Base-by-base conservation (phyloP, 257 asterid species). In the Linaria vulgaris region DNA sequence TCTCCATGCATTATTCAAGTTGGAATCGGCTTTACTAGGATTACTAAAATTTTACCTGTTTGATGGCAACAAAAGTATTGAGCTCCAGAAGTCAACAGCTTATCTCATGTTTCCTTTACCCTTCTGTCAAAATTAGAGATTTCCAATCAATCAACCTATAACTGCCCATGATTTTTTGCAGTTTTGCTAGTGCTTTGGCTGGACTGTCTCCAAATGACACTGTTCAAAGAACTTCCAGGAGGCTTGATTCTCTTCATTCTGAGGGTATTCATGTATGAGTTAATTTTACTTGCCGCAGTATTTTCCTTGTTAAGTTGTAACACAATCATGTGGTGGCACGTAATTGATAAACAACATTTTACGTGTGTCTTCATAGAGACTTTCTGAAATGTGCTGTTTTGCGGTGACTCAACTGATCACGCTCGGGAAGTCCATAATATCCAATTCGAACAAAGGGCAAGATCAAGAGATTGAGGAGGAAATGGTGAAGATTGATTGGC, bases 331-430 rank as follows among this genome's bases (percentile, higher is more conserved):
- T 54, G 27, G 48, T 46, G 5, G 16, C 38, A 48, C 46, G 21
- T 37, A 67, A 49, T 21, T 52, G 59, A 73, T 47, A 39, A 64
- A 45, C 5, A 34, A 65, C 59, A 51, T 14, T 72, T 66, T 75
- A 56, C 56, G 53, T 21, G 31, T 71, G 45, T 56, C 56, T 63
- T 27, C 55, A 41, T 87, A 94, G 99, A 83, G 99, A 74, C 85
- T 94, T 73, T 90, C 99, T 59, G 99, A 94, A 76, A 76, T 94
- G 85, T 87, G 99, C 84, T 94, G 97, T 66, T 87, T 80, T 70
- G 90, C 95, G 37, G 90, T 82, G 44, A 87, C 92, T 68, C 97
- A 85, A 73, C 82, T 90, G 54, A 70, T 87, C 76, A 78, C 84
- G 84, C 88, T 94, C 52, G 97, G 96, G 53, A 94, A 85, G 69